Conservation (phyloP, 2,329 filamentous ascomycete genomes). For the Colletotrichum sp. region DNA sequence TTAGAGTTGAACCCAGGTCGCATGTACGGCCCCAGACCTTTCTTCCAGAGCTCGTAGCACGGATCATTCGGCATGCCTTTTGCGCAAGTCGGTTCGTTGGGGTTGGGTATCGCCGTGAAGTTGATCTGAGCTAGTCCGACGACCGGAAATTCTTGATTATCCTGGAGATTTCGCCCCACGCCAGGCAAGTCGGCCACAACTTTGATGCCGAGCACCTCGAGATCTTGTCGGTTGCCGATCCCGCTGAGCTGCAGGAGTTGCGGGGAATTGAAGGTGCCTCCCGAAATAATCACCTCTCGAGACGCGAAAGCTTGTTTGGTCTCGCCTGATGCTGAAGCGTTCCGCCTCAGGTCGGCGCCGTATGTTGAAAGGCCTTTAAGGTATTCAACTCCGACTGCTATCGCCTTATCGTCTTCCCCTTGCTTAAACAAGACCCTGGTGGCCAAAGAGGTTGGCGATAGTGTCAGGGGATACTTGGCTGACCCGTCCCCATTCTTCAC, state of each 20-base stretch:
- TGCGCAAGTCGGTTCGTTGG: constrained; percentile 27
- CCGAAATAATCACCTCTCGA: constrained; percentile 53
- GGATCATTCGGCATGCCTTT: constrained; percentile 37
- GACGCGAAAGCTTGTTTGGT: constrained; percentile 31
- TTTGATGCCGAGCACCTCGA: constrained; percentile 50
- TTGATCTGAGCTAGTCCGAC: constrained; percentile 17
- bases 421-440: constrained; percentile 41
- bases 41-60: constrained; percentile 38
- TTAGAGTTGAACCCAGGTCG: neutral
- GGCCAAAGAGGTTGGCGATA: constrained; percentile 38
- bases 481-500: constrained; percentile 46
- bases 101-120: constrained; percentile 27
- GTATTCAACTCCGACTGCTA: constrained; percentile 46
- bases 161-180: constrained; percentile 47
- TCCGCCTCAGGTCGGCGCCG: constrained; percentile 39
- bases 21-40: constrained; percentile 33
- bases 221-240: constrained; percentile 42
- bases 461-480: constrained; percentile 49
- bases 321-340: constrained; percentile 27
- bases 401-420: neutral
- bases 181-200: constrained; percentile 55
- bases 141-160: constrained; percentile 45
- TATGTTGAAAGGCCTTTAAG: constrained; percentile 45
- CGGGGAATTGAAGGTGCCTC: constrained; percentile 50
- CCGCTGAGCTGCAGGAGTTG: constrained; percentile 51